phyloP scores from a whole-genome alignment of 1,284 basidiomycete species.

The Cryptococcus amylolentus region DNA sequence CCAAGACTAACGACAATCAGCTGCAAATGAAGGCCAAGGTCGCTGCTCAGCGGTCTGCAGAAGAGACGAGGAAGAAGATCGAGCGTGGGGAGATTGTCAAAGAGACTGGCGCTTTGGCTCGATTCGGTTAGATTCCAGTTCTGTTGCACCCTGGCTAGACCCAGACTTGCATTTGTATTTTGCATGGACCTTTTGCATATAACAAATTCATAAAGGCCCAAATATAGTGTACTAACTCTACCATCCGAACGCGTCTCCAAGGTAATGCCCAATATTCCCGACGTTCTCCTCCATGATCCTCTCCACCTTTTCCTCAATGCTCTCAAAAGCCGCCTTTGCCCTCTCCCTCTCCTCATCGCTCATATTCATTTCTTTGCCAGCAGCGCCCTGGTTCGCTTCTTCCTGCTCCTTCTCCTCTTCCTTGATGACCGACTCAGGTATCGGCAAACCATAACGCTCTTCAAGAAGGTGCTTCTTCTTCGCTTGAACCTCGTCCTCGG shows the following conservation, averaged over 20 bases:
- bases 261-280: constrained; percentile 33
- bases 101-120: constrained; percentile 31
- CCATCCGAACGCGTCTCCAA: constrained; percentile 43
- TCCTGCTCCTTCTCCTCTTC: constrained; percentile 43
- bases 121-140: constrained; percentile 18
- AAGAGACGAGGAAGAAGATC: constrained; percentile 25
- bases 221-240: constrained; percentile 10
- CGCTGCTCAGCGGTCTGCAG: constrained; percentile 26
- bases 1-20: neutral
- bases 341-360: constrained; percentile 31
- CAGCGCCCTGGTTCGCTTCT: constrained; percentile 12
- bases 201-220: too few relatives aligned
- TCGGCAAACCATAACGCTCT: constrained; percentile 47
- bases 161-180: too few relatives aligned
- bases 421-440: constrained; percentile 38
- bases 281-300: constrained; percentile 37
- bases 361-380: constrained; percentile 11
- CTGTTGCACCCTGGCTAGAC: neutral
- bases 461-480: constrained; percentile 37
- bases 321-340: constrained; percentile 33
- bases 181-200: too few relatives aligned
- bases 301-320: constrained; percentile 30
- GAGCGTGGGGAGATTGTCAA: constrained; percentile 26
- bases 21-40: constrained; percentile 47
- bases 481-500: constrained; percentile 22